Evolutionary conservation across 805 yeast genomes (phyloP), one percentile per base, ranked within the genome.

Genomic region (Clavispora phyllophila): DNA sequence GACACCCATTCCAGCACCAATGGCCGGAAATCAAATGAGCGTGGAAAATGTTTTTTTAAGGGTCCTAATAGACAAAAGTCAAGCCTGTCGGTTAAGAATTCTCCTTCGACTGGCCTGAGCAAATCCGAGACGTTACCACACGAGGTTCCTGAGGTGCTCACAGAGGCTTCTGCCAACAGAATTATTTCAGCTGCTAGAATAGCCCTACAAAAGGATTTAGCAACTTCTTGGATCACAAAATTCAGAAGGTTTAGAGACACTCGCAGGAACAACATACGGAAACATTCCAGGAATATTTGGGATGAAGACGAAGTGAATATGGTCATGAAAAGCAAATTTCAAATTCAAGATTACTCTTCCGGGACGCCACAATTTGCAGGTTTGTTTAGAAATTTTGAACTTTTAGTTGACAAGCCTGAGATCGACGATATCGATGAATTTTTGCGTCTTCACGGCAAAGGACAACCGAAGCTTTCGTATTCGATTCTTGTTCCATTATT

Each of bases 401-500:
- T 69, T 14, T 44, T 51, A 5, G 42, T 70, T 2, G 57, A 57
- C 20, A 50, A 52, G 28, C 58, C 70, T 1, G 41, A 51, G 10
- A 47, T 66, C n/a, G 53, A 49, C 4, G 66, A 70, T 43, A 46
- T 70, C n/a, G 67, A 69, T 40, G 49, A 65, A 25, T 70, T 68
- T 40, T 50, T 70, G n/a, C 50, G 54, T 35, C 57, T 58, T 0
- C 55, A 59, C 38, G 72, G 68, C 5, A 63, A 78, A 46, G 73
- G 75, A 1, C 78, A 79, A 44, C 87, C 88, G 0, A 69, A 61
- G 37, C 66, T 72, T 41, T 59, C 57, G 5, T 82, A 81, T 53
- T 78, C 86, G 6, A 72, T 81, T 18, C 61, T 82, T 31, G 57
- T 78, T 7, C 81, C 84, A 0, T 45, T 78, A 38, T 70, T 65